Base-by-base conservation (phyloP, 345 rosid genomes). In the Zanthoxylum bungeanum region DNA sequence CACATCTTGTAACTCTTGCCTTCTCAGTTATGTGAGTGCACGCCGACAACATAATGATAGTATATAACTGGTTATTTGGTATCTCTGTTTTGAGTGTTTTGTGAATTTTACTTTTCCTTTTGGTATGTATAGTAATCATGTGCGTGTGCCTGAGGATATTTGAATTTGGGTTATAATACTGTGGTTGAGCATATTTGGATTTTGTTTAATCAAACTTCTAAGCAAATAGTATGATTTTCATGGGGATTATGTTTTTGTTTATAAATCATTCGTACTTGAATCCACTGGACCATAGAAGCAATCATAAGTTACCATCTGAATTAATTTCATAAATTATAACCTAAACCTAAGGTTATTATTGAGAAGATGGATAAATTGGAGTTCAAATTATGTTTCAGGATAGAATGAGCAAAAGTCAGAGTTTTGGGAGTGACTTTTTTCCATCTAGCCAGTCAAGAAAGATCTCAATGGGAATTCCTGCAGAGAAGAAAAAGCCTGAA, bases 391-490 rank as follows among this genome's bases (percentile, higher is more conserved):
- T 78, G 34, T 83, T 77, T 75, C 86, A 92, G 92, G 81, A 78
- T 73, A 82, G 60, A 65, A 81, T 84, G 88, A 85, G 81, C 37
- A 84, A 82, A 10, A 72, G 75, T 63, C 87, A 84, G 46, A 92
- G 93, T 77, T 78, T 78, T 67, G 90, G 89, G 71, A 85, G 88
- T 73, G 73, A 76, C 76, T 83, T 55, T 74, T 80, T 52, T 72
- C 90, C 81, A 24, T 82, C 86, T 58, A 91, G 93, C 78, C 97
- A 91, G 59, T 77, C 88, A 46, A 87, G 92, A 73, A 94, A 94
- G 86, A 82, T 90, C 37, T 92, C 97, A 24, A 85, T 94, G 34
- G 98, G 98, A 78, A 81, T 94, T 69, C 65, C 79, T 79, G 75
- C 72, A 9, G 92, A 86, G 25, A 83, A 76, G 79, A 83, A 76